Base-by-base conservation (phyloP, 257 asterid species). In the Vinca minor region DNA sequence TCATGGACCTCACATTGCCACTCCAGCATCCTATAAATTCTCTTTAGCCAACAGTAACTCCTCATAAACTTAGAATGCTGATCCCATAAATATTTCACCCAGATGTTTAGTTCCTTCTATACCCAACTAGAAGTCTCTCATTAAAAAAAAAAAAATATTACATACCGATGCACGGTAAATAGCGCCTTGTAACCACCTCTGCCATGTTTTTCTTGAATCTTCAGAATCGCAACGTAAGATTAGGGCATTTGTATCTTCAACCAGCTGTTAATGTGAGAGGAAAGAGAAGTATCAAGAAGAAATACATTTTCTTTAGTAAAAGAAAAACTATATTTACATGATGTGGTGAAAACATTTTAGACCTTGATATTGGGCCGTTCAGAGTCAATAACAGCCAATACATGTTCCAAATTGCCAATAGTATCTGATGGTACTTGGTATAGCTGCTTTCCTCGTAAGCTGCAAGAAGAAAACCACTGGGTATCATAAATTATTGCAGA, bases 81-180 rank as follows among this genome's bases (percentile, higher is more conserved):
- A 29, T 12, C 15, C 23, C 25, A 55, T 28, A 29, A 29, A 55
- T 55, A 23, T 29, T 31, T 29, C 17, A 4, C 9, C 12, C 6
- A 31, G 39, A 55, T 55, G 23, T 55, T 55, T 55, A 55, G 2
- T 54, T 28, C 39, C 39, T 29, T 23, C 5, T 28, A 55, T 1
- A 14, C 60, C 60, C 29, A 23, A 29, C 12, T 23, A 0, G 3
- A 53, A 29, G 11, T 5, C 59, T n/a, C 39, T 15, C 36, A 52
- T 26, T 44, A 45, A n/a, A 62, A 13, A 4, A 6, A 6, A 61
- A 4, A 8, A 20, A 25, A n/a, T n/a, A n/a, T n/a, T n/a, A 65
- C 72, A 38, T 85, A 92, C 98, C 85, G 97, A 89, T 67, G 96
- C 91, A 68, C 89, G 85, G 77, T 92, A 92, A 67, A 92, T 87